These are phyloP conservation scores for Candida michaelii DNA, from an alignment of 805 yeast genomes.

Conservation along the genomic window DNA sequence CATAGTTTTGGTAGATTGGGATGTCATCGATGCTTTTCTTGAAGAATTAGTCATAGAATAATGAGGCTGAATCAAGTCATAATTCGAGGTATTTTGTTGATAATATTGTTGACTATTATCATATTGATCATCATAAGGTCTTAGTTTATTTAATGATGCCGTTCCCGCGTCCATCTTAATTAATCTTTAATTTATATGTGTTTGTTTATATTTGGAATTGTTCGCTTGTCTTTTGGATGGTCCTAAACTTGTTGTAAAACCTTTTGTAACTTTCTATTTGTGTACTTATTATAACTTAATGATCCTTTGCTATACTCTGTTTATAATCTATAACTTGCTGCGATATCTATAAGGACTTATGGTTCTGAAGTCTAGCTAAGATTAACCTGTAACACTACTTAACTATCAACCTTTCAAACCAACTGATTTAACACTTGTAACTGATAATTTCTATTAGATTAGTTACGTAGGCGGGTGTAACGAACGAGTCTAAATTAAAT, in stretches of 20 bases:
- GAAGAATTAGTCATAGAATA: slow-evolving; percentile 11
- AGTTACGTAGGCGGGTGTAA: neutral
- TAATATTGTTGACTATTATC: slow-evolving; percentile 6
- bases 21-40: slow-evolving; percentile 40
- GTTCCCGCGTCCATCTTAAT: slow-evolving; percentile 24
- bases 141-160: slow-evolving; percentile 14
- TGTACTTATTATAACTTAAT: too few species aligned
- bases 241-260: too few species aligned
- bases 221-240: too few species aligned
- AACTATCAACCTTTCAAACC: neutral
- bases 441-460: too few species aligned
- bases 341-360: too few species aligned
- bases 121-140: slow-evolving; percentile 3
- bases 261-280: too few species aligned
- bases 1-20: slow-evolving; percentile 36
- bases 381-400: too few species aligned
- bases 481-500: slow-evolving; percentile 4
- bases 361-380: too few species aligned
- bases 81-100: slow-evolving; percentile 9
- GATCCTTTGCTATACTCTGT: too few species aligned
- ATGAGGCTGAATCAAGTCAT: slow-evolving; percentile 6
- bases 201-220: neutral
- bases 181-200: neutral
- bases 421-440: neutral
- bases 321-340: too few species aligned